Base-by-base conservation (phyloP, 805 yeast genomes). In the Candida coquimbonensis region DNA sequence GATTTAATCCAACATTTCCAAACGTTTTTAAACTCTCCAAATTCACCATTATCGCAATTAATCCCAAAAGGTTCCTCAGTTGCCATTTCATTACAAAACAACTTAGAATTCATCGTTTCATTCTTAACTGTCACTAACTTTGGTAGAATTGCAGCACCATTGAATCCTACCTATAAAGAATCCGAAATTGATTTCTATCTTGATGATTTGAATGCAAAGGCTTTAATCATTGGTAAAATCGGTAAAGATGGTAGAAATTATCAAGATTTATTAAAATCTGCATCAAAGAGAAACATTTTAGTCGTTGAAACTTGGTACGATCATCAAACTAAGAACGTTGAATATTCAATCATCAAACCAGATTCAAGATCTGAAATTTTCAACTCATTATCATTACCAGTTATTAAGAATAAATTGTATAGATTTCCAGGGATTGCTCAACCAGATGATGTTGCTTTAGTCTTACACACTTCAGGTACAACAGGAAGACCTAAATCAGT, bases 401-500 rank as follows among this genome's bases (percentile, higher is more conserved):
- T 56, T 13, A 66, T 61, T 52, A 40, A 56, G 35, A 69, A 70
- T 50, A 50, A 46, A 12, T 51, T 49, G 36, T 42, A 51, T 0
- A 54, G 39, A 17, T 63, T 73, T 48, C 73, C 76, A 21, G 76
- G 77, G 3, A 61, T 52, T 42, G 70, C 80, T 3, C 50, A 60
- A 14, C 73, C 78, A 2, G 63, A 70, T 39, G 83, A 80, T 47
- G 70, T 78, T 34, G 87, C 87, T 3, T 63, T 83, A 60, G 78
- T 83, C 25, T 64, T 83, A 40, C 88, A 83, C 62, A 83, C 90
- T 9, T 76, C 83, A 40, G 90, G 90, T 29, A 83, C 89, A 9
- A 83, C 89, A 2, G 87, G 88, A 3, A 72, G 81, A 43, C 89
- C 89, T 42, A 83, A 83, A 61, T 83, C 85, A 9, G 89, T 83